Evolutionary conservation across 305 asterid species (phyloP), one percentile per base, ranked within the genome.

Genomic region (Plantago rigida): DNA sequence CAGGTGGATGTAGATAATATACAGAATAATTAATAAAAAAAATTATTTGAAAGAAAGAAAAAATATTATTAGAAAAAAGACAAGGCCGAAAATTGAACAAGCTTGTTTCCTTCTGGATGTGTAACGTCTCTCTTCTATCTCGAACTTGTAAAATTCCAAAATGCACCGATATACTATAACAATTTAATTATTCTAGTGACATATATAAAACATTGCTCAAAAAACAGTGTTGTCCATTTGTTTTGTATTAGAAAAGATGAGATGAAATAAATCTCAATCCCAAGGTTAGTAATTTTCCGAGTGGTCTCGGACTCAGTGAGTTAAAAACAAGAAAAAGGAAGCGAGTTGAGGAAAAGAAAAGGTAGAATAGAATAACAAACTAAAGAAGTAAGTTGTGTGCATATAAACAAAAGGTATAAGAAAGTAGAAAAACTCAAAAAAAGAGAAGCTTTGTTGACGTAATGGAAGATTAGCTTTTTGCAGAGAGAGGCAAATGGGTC

Each of bases 341-440:
- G 48, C 19, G 50, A 58, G 63, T 58, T n/a, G 9, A 13, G 50
- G 50, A 36, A 5, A 36, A 12, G 44, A 0, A 36, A 36, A 52
- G 3, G 34, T 26, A 13, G 13, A 29, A 54, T 22, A 13, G 24
- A 12, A 12, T 9, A 29, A 0, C 1, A 22, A 22, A 22, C 26
- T 29, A 54, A 54, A 51, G 47, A 9, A 11, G 17, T 31, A 10
- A 3, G 39, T 31, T 31, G 44, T 36, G 44, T 11, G 44, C 51
- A 63, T 39, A 51, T 41, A 51, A 63, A 53, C 68, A 63, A 52
- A 52, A 50, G 44, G 36, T 15, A 8, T 63, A 13, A 8, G 44
- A 24, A 52, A 63, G 42, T 39, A 41, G 9, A 13, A 51, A 61
- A 13, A 19, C 13, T 26, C 13, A 8, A 45, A 42, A 4, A 63